Evolutionary conservation across 495 filamentous ascomycete genomes (phyloP), one percentile per base, ranked within the genome.

Genomic region (Lentithecium fluviatile): DNA sequence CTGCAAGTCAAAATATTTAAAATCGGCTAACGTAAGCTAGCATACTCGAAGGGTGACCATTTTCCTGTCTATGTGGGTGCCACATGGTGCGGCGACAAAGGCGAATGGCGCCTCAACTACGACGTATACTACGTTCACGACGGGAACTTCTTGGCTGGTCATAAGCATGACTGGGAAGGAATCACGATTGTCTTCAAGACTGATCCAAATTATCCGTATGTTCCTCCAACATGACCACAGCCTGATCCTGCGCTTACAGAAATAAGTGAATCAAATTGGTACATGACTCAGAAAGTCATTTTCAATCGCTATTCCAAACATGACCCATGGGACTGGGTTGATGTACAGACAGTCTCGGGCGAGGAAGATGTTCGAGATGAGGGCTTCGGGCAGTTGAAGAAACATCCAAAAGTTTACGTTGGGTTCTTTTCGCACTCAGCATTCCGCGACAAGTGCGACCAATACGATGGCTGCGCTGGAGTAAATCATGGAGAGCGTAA

Each of bases 121-220:
- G 40, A 15, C 40, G 40, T 43, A 15, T 43, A 43, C 40, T 43
- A 43, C 40, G 40, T 43, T 43, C 40, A 43, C 40, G 40, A 43
- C 40, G 40, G 5, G 40, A n/a, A 15, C 6, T 15, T 20, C 3
- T 43, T 20, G 15, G 40, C 19, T 43, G 40, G 40, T 6, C 40
- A 43, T 20, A 43, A 20, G 19, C 40, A 43, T 13, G 40, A 43
- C 19, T 43, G 40, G 40, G 40, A 43, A 15, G 40, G 40, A 15
- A 15, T 43, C 13, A n/a, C 40, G 19, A 6, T 43, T 4, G 40
- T 43, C 6, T 43, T 43, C 40, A 43, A 20, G 13, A 15, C 15
- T n/a, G 40, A 43, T 32, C 29, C 29, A 10, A 32, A 32, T 32
- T 32, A 32, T 32, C 29, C 29, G 40, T 43, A 43, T 6, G 40